These are phyloP conservation scores for Kwoniella europaea DNA, from an alignment of 768 basidiomycete genomes.

Conservation along the genomic window DNA sequence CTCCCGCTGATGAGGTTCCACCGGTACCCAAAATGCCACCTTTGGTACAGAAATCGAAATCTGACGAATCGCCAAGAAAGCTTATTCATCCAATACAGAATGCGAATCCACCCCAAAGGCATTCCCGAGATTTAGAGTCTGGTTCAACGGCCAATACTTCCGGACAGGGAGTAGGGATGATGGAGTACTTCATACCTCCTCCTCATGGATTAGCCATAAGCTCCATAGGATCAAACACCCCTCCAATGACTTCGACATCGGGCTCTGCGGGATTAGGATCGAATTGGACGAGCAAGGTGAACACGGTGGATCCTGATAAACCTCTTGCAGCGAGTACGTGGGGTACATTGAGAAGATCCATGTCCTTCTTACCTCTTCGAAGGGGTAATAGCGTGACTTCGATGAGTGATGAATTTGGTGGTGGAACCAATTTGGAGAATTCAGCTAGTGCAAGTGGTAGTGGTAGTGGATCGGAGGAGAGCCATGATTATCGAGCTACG, in stretches of 20 bases:
- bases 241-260: neutral
- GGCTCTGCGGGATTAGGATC: neutral
- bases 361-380: conserved; percentile 23
- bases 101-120: neutral
- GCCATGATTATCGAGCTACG: neutral
- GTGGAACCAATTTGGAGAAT: neutral
- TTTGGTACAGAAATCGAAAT: conserved; percentile 9
- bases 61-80: conserved; percentile 17
- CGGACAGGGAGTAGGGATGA: neutral
- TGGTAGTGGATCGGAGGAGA: conserved; percentile 9
- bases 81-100: neutral
- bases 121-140: neutral
- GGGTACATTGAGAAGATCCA: conserved; percentile 25
- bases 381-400: conserved; percentile 14
- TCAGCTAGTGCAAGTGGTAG: conserved; percentile 9
- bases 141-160: neutral
- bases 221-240: conserved; percentile 4
- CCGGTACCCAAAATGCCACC: conserved; percentile 5
- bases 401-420: conserved; percentile 6
- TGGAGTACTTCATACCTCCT: conserved; percentile 27
- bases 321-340: conserved; percentile 8
- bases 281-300: neutral
- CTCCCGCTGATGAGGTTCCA: conserved; percentile 12
- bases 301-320: conserved; percentile 6
- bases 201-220: conserved; percentile 17